Conservation (phyloP, 2,329 filamentous ascomycete species). For the Davidsoniella virescens region DNA sequence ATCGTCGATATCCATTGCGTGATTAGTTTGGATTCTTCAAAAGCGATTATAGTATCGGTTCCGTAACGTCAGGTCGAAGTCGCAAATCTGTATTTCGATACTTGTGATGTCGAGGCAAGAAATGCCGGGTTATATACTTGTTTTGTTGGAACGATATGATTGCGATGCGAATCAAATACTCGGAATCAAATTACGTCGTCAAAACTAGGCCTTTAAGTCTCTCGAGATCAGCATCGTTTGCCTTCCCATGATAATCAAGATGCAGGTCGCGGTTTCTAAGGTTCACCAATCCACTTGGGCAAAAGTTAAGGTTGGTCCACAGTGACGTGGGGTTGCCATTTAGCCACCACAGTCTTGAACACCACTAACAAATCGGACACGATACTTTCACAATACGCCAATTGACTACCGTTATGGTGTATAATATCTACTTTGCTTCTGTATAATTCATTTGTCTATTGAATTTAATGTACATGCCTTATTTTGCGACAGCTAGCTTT, state of each 20-base stretch:
- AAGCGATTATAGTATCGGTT: too few species aligned
- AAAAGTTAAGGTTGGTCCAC: not conserved
- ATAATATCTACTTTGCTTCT: too few species aligned
- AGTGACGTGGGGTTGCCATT: conserved; percentile 2
- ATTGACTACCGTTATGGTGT: too few species aligned
- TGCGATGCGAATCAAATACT: too few species aligned
- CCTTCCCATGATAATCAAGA: too few species aligned
- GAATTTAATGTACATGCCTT: not conserved
- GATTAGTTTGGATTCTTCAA: too few species aligned
- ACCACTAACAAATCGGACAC: too few species aligned
- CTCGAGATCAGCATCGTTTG: too few species aligned
- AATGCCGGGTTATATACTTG: not conserved
- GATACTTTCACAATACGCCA: too few species aligned
- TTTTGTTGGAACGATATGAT: not conserved
- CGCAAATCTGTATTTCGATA: not conserved
- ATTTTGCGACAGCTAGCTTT: conserved; percentile 14
- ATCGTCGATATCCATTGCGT: conserved; percentile 59
- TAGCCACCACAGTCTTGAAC: not conserved
- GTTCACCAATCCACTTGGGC: not conserved
- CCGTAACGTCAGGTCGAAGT: not conserved
- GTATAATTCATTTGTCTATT: not conserved
- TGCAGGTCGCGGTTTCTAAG: too few species aligned
- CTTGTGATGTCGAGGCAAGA: not conserved
- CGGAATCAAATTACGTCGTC: too few species aligned
- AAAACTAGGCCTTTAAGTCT: too few species aligned